These are phyloP conservation scores for Salinomyces thailandicus DNA, from an alignment of 2,329 filamentous ascomycete genomes.

Conservation along the genomic window DNA sequence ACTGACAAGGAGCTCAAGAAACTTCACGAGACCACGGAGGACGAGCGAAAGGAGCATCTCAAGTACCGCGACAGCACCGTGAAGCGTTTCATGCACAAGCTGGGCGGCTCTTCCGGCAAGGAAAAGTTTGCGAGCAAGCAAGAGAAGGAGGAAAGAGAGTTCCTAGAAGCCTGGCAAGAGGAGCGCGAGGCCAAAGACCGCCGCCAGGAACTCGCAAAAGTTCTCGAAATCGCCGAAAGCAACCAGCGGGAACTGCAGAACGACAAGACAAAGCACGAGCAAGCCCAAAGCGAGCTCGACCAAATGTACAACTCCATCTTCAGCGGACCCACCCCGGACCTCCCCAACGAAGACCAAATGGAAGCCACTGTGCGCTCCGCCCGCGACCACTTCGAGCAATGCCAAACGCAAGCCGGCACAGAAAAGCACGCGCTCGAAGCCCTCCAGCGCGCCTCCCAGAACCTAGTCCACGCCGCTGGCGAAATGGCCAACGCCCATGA, in stretches of 20 bases:
- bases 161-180: conserved; percentile 42
- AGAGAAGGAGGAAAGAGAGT: conserved; percentile 45
- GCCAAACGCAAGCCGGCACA: background rate
- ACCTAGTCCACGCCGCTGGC: conserved; percentile 24
- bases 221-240: conserved; percentile 33
- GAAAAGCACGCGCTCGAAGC: background rate
- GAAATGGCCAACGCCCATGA: conserved; percentile 36
- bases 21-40: conserved; percentile 33
- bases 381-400: background rate
- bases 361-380: background rate
- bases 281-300: conserved; percentile 40
- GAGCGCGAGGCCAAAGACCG: conserved; percentile 37
- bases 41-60: conserved; percentile 43
- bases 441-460: conserved; percentile 23
- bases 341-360: background rate
- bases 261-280: conserved; percentile 27
- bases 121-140: conserved; percentile 40
- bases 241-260: conserved; percentile 29
- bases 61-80: conserved; percentile 45
- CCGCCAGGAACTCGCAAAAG: conserved; percentile 31
- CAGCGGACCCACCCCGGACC: background rate
- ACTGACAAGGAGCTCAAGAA: conserved; percentile 30
- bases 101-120: conserved; percentile 35
- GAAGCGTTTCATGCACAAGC: conserved; percentile 42
- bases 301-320: conserved; percentile 33